Evolutionary conservation across 148 eudicot species (phyloP), one percentile per base, ranked within the genome.

Genomic region (Linanthus parryae): DNA sequence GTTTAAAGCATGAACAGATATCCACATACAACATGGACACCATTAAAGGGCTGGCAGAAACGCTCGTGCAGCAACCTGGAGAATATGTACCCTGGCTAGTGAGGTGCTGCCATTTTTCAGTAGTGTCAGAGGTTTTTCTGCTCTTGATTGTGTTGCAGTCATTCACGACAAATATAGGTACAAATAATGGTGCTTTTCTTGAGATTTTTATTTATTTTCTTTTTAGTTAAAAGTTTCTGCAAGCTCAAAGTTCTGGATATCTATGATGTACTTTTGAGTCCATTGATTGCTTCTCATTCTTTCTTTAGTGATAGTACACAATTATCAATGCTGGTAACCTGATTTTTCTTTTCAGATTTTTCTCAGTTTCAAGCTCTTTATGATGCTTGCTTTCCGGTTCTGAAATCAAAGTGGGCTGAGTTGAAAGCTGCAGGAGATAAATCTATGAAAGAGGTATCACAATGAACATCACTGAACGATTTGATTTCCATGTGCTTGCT

Each of bases 31-130:
- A 92, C 73, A 28, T 68, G 72, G 63, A 71, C 18, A 70, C 56
- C 30, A 56, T 82, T 39, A 66, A 62, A 49, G 69, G 59, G 59
- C 53, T 92, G 64, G 94, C 72, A 17, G 77, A 65, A 48, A 64
- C 57, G 37, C 68, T 87, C 30, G 60, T 57, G 14, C 54, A 34
- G 52, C 56, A 59, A 46, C 62, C 67, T 42, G 75, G 69, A 41
- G 79, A 71, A 19, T 65, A 67, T 52, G 28, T 75, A 56, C 71
- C 79, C 40, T 87, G 94, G 96, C 78, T 92, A 59, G 75, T 77
- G 23, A 78, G 63, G 51, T 87, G 85, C 58, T 75, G 83, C 52
- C 49, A 61, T 43, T 67, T 45, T 33, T 67, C 70, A 20, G 78
- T 73, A 33, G 58, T 75, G 61, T 87, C 99, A n/a, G 84, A 79